Base-by-base conservation (phyloP, 2,329 filamentous ascomycete species). In the Colletotrichum neosansevieriae region DNA sequence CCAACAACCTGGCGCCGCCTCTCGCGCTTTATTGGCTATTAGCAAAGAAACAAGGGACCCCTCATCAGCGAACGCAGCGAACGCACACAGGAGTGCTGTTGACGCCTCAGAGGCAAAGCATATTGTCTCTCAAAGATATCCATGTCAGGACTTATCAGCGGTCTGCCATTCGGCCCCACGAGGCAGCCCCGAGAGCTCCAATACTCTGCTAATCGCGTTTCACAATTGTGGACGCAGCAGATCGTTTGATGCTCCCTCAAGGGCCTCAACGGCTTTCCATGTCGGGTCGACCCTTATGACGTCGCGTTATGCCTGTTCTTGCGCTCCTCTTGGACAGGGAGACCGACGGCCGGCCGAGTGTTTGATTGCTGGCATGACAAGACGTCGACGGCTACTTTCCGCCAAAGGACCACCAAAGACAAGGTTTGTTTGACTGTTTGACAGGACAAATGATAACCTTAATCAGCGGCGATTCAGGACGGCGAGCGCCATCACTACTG, bases 361-460 rank as follows among this genome's bases (percentile, higher is more conserved):
- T 50, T 63, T 58, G 45, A 51, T 58, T 63, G 42, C 32, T 19
- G 51, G 36, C 56, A 65, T 59, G 49, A 54, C 36, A 29, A 29
- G 13, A 59, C n/a, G 40, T 9, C 13, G 32, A 54, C 61, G 65
- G 65, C 65, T 68, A 68, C 65, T 68, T 65, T 68, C 65, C 65
- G 61, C 34, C 10, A 58, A n/a, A 54, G 47, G 24, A 13, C 40
- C 65, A 53, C 29, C 45, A 12, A 38, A n/a, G n/a, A 21, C 38
- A 40, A 56, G 60, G 47, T 54, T 58, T 24, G 21, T 49, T 53
- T 59, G 61, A 38, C 61, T 24, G 21, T 49, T 53, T 59, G 61
- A 38, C 61, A 56, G 47, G 54, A 59, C 47, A 54, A 60, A 40
- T 56, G 40, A 60, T 60, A 66, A 66, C 66, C 66, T 68, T 68